Base-by-base conservation (phyloP, 192 early-diverging fungal species). In the Lobosporangium transversale region DNA sequence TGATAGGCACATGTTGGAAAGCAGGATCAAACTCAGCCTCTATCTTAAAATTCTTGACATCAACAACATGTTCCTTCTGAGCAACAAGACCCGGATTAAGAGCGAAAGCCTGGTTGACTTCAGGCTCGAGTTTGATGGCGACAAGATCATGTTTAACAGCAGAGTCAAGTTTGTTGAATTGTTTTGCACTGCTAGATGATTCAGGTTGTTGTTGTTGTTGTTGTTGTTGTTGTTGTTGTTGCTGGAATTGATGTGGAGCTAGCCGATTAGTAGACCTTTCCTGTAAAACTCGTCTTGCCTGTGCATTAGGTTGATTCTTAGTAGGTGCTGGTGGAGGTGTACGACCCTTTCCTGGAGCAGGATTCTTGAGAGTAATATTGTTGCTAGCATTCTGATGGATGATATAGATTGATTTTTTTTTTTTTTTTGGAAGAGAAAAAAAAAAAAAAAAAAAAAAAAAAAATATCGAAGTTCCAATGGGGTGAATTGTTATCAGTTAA, bases 271-370 rank as follows among this genome's bases (percentile, higher is more conserved):
- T 27, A 6, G 31, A 4, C 17, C 17, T 47, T 14, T 60, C 44
- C 45, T 60, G 58, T n/a, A 60, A 31, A 1, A 60, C 58, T 42
- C 48, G 35, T 27, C 60, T n/a, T n/a, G n/a, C n/a, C n/a, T n/a
- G n/a, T n/a, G n/a, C n/a, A n/a, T n/a, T n/a, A n/a, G n/a, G n/a
- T n/a, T n/a, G n/a, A n/a, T n/a, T n/a, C n/a, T n/a, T n/a, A n/a
- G n/a, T n/a, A n/a, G 45, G 4, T 31, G 15, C 24, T 42, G 60
- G 33, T 51, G 60, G 29, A n/a, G 48, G 23, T 17, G 12, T 27
- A 37, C 58, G 58, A n/a, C 4, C 27, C 44, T 60, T 60, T 26
- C 26, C 44, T 26, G n/a, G n/a, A n/a, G 31, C 40, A 27, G n/a
- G 12, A 27, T 18, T 44, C 40, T 45, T 58, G 56, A 8, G 15